phyloP scores from a whole-genome alignment of 345 rosid species.

The Salix arbutifolia region DNA sequence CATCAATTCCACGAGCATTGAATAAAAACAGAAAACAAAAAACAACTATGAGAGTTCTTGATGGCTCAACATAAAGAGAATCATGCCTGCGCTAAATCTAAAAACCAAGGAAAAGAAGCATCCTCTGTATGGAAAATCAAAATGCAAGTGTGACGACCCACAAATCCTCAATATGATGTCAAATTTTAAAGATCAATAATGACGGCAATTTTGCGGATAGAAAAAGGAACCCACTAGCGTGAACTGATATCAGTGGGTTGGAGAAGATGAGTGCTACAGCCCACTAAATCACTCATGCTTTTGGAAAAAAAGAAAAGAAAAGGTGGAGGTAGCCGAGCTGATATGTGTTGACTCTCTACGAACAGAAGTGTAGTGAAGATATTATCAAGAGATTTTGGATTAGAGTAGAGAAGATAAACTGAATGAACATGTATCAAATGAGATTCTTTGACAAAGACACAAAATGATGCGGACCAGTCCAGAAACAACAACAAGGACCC shows the following conservation, averaged over 20 bases:
- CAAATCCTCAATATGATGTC: background rate
- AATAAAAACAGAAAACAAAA: background rate
- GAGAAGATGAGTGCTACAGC: constrained; percentile 15
- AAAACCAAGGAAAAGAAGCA: background rate
- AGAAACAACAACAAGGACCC: no score
- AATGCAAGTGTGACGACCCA: background rate
- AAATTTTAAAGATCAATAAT: background rate
- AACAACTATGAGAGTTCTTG: background rate
- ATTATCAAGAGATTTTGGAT: background rate
- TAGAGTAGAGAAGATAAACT: background rate
- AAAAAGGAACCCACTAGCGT: constrained; percentile 13
- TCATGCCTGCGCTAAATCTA: background rate
- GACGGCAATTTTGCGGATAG: background rate
- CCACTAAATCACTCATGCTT: constrained; percentile 15
- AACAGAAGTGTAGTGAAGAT: background rate
- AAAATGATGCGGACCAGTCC: no score
- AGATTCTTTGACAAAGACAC: background rate
- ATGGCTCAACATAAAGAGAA: background rate
- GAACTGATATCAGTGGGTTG: constrained; percentile 7
- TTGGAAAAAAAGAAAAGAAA: background rate
- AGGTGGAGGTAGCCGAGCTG: background rate
- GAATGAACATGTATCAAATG: background rate
- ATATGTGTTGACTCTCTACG: background rate
- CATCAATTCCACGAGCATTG: background rate
- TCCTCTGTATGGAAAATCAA: background rate